A percentile compares a stretch with the other conserved stretches of the same genome.
Evolutionary conservation across 169 alveolate genomes (phyloP).

Genomic region (Plasmodium fragile): DNA sequence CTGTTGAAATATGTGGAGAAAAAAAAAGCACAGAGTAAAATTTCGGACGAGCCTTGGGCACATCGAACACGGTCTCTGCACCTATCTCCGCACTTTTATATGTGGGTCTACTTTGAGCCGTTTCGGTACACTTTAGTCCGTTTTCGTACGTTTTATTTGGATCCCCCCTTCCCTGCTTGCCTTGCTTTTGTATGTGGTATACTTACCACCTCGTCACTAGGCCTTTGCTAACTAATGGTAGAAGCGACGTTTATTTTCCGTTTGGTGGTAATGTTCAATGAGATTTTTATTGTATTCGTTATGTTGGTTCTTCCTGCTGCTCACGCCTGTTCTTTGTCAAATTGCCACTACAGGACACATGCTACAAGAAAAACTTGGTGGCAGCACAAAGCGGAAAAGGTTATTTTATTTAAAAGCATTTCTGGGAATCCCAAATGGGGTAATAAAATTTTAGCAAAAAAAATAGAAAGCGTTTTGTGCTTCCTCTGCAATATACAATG

Average conservation of each 20-base stretch:
- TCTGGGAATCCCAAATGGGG: background rate
- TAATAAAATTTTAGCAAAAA: background rate
- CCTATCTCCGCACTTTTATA: background rate
- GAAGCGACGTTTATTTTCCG: background rate
- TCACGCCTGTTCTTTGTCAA: background rate
- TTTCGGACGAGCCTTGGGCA: background rate
- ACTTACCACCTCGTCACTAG: background rate
- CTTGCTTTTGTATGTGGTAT: background rate
- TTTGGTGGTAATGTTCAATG: constrained; percentile 1
- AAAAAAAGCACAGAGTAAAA: background rate
- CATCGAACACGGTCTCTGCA: background rate
- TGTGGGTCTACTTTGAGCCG: background rate
- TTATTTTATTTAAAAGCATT: background rate
- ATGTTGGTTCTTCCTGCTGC: background rate
- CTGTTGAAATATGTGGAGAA: background rate
- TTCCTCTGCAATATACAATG: background rate
- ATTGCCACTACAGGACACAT: background rate
- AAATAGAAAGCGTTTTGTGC: background rate
- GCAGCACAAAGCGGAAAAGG: background rate
- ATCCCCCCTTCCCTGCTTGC: background rate
- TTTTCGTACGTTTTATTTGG: background rate
- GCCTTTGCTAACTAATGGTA: background rate
- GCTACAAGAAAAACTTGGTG: background rate
- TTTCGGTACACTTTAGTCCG: background rate
- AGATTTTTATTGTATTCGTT: background rate